A percentile compares a stretch with the other conserved stretches of the same genome.
phyloP scores from a whole-genome alignment of 2,329 filamentous ascomycete genomes.

The Microcera coccophila region DNA sequence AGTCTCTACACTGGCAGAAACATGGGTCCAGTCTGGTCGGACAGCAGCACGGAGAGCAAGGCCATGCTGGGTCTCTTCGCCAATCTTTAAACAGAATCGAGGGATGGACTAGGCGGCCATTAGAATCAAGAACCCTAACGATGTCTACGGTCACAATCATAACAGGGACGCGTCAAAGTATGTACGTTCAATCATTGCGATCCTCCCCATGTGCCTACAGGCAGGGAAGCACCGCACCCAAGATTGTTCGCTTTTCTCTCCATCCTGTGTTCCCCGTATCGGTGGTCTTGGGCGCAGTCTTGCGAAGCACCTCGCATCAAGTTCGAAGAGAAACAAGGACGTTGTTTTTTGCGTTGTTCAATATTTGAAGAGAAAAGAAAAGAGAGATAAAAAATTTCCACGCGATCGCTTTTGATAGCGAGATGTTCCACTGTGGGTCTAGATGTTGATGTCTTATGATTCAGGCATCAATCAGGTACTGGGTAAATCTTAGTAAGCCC shows the following conservation, averaged over 20 bases:
- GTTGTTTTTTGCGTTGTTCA: slow-evolving; percentile 49
- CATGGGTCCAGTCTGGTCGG: no score
- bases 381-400: slow-evolving; percentile 15
- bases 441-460: slow-evolving; percentile 11
- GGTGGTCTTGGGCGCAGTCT: slow-evolving; percentile 45
- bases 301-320: slow-evolving; percentile 46
- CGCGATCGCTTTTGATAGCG: slow-evolving; percentile 18
- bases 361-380: slow-evolving; percentile 30
- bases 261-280: slow-evolving; percentile 48
- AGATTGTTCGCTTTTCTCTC: slow-evolving; percentile 55
- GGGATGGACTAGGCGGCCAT: no score
- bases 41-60: no score
- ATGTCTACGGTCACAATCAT: no score
- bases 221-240: slow-evolving; percentile 55
- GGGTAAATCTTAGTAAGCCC: not conserved
- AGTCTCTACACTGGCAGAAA: no score
- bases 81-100: no score
- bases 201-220: slow-evolving; percentile 46
- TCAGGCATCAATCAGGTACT: slow-evolving; percentile 11
- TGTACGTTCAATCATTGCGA: slow-evolving; percentile 60
- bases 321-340: slow-evolving; percentile 37
- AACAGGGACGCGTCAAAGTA: no score
- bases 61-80: no score
- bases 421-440: slow-evolving; percentile 18
- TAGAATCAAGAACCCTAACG: no score